Percentiles rank a stretch among this genome's conserved stretches.
Evolutionary conservation across 768 basidiomycete genomes (phyloP).

Genomic region (Kwoniella mangroviensis): DNA sequence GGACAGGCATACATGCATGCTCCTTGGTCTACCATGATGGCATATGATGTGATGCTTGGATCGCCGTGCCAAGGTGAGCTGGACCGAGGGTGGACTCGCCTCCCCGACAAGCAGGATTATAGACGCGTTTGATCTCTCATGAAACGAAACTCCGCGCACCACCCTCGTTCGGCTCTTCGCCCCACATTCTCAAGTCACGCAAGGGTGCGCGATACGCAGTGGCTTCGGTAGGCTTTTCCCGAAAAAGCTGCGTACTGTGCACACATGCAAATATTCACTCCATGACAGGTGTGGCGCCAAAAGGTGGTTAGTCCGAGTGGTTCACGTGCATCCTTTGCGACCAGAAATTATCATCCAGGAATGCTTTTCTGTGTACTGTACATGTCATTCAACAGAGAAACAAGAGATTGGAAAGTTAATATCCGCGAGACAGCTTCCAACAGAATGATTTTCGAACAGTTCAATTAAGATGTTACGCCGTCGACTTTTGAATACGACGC

Average conservation of each 20-base stretch:
- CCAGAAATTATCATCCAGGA: neutral
- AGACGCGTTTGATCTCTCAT: neutral
- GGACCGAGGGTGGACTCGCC: neutral
- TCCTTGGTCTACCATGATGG: neutral
- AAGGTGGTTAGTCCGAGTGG: slow-evolving; percentile 3
- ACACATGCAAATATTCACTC: neutral
- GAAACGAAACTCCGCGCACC: neutral
- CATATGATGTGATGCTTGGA: neutral
- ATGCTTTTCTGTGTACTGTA: neutral
- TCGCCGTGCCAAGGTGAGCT: neutral
- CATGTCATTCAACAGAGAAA: neutral
- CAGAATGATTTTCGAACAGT: neutral
- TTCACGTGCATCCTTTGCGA: neutral
- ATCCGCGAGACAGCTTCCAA: neutral
- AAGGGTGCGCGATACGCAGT: neutral
- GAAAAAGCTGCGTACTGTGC: neutral
- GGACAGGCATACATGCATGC: neutral
- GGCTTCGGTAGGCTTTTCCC: slow-evolving; percentile 1
- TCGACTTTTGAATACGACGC: neutral
- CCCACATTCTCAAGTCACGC: neutral
- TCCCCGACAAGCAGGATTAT: neutral
- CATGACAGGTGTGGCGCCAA: slow-evolving; percentile 9
- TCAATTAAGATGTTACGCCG: neutral
- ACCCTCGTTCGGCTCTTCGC: neutral
- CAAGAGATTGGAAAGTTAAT: neutral